Evolutionary conservation across 352 stramenopile species (phyloP), one percentile per base, ranked within the genome.

Genomic region (Phytopythium litorale): DNA sequence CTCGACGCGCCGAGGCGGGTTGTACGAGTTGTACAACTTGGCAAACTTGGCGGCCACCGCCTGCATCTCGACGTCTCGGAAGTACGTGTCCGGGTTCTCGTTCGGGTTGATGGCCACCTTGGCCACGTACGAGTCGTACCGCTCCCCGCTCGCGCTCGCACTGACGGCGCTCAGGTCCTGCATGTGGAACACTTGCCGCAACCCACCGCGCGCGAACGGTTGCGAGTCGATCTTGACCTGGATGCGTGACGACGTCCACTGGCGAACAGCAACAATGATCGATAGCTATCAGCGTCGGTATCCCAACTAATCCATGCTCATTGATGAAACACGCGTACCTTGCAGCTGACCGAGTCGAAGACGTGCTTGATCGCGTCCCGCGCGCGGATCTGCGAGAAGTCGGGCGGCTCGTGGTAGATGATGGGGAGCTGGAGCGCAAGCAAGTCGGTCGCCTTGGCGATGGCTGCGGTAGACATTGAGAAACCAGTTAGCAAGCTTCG

Each of bases 21-120:
- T 84, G 72, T 92, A 92, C 25, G 73, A 89, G 62, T 94, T 93
- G 72, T 92, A 94, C 37, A 90, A 48, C 21, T 76, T 82, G 0
- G 84, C 85, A 49, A 91, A 94, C 57, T 92, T 91, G 19, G 81
- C 78, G 4, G 83, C 86, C 25, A 92, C 78, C 1, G 85, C 84
- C 68, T 94, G 85, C 85, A 92, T 92, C 61, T 94, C 85, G 11
- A 94, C 85, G 42, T 94, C 85, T 25, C 84, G 78, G 63, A 94
- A 94, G 53, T 94, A 94, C 48, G 85, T 93, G 43, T 89, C 84
- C 2, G 84, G 81, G 38, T 92, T 80, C 72, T 92, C 84, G 33
- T 91, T 77, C 19, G 77, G 73, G 46, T 94, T 75, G 19, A 94
- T 92, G 4, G 84, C 81, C 18, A 94, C 79, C 64, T 94, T 94